Base-by-base conservation (phyloP, 192 early-diverging fungal genomes). In the Backusella tarrabulga region DNA sequence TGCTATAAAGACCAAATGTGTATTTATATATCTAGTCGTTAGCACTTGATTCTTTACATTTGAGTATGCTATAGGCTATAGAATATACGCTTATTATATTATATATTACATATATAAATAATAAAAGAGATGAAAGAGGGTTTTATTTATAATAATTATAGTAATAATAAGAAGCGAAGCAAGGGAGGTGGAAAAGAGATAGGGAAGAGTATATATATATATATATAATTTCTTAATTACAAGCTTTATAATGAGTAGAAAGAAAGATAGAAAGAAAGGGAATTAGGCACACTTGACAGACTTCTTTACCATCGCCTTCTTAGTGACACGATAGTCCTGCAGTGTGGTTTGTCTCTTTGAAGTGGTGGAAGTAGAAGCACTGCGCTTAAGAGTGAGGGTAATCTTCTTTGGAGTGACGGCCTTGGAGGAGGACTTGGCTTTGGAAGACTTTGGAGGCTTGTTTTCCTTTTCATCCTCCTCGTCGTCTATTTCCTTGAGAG, bases 271-370 rank as follows among this genome's bases (percentile, higher is more conserved):
- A 32, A 32, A 32, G 3, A 40, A 40, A 12, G 38, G 38, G 38
- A 34, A 67, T 26, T 34, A 67, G 12, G 66, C 66, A 67, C 29
- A 26, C 21, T 67, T 34, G 26, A 34, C 34, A 67, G 29, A 26
- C 32, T 67, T 67, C 50, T 54, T 54, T 54, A 54, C 50, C 50
- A 54, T 54, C 6, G 50, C 21, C 21, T 35, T 19, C 36, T 36
- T 69, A 3, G 68, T 38, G 34, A 38, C 68, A 21, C 12, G 34
- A 5, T 23, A 26, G 29, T 70, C 35, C 38, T 70, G 36, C 12
- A 69, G 21, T 15, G 68, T 69, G 1, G 68, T 69, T 69, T 69
- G 68, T 69, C 34, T 38, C 35, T 69, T 69, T 69, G 68, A 69
- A 38, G 35, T 12, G 5, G 67, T 35, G 4, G 38, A 1, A 40